Evolutionary conservation across 805 yeast genomes (phyloP).

Genomic region (Starmerella kuoi): DNA sequence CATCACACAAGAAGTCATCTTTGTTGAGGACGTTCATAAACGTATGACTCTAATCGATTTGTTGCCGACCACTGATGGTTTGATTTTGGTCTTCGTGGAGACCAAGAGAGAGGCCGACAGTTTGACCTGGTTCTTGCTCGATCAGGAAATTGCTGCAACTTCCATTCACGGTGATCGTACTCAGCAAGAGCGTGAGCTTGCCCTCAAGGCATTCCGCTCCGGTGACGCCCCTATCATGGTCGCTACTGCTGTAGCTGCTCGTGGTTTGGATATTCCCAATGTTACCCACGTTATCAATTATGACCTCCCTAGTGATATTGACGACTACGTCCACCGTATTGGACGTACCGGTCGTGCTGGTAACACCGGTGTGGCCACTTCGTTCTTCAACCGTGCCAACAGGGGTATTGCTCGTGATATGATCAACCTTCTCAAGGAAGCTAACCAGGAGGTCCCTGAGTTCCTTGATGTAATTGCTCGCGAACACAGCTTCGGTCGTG

Average conservation of each 20-base stretch:
- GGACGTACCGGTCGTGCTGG: conserved; percentile 99
- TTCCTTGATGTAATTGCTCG: conserved; percentile 71
- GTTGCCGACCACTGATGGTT: conserved; percentile 68
- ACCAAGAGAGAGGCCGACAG: conserved; percentile 98
- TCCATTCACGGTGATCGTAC: conserved; percentile 99
- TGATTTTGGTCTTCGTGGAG: conserved; percentile 91
- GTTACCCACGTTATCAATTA: conserved; percentile 96
- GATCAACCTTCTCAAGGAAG: conserved; percentile 77
- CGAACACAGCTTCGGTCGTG: conserved; percentile 49
- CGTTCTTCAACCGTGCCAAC: conserved; percentile 95
- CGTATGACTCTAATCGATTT: conserved; percentile 81
- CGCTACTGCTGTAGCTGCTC: conserved; percentile 99
- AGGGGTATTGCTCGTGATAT: conserved; percentile 78
- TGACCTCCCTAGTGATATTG: conserved; percentile 93
- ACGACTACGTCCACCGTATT: conserved; percentile 97
- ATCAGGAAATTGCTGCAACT: conserved; percentile 88
- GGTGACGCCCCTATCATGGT: conserved; percentile 91
- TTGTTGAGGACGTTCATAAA: conserved; percentile 90
- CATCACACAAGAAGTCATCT: conserved; percentile 84
- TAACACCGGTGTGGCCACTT: conserved; percentile 96
- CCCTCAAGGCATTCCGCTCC: conserved; percentile 81
- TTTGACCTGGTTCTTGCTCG: conserved; percentile 80
- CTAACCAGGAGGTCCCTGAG: conserved; percentile 93
- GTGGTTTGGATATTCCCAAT: conserved; percentile 99
- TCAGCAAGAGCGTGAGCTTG: conserved; percentile 95